These are phyloP conservation scores for Chytriomyces confervae DNA, from an alignment of 192 early-diverging fungal species.

Conservation along the genomic window DNA sequence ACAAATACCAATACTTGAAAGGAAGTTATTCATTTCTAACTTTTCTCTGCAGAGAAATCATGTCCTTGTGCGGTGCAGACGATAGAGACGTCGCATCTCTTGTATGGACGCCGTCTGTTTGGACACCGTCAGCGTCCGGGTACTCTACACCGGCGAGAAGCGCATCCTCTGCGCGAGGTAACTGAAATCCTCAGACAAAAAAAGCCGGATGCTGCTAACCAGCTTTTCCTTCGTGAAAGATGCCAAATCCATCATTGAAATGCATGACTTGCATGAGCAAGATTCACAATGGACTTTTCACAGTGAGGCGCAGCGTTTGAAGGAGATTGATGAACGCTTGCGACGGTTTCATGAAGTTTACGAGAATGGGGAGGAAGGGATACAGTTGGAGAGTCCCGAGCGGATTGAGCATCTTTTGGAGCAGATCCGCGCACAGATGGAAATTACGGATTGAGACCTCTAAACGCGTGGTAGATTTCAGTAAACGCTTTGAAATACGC, in stretches of 20 bases:
- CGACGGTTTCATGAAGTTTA: not conserved
- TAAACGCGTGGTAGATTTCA: not conserved
- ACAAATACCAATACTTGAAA: not conserved
- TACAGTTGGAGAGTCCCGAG: constrained; percentile 4
- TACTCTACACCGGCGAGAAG: not conserved
- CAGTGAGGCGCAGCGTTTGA: not conserved
- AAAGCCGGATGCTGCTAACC: too few species aligned
- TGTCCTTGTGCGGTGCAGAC: not conserved
- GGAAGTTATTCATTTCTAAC: not conserved
- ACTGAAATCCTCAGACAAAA: not conserved
- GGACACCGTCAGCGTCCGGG: constrained; percentile 15
- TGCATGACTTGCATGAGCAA: constrained; percentile 1
- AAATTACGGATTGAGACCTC: not conserved
- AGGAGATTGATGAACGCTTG: not conserved
- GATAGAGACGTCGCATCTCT: not conserved
- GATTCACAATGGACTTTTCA: not conserved
- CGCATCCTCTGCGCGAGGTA: constrained; percentile 6
- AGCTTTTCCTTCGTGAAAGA: not conserved
- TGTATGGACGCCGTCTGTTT: constrained; percentile 15
- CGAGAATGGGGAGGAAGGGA: not conserved
- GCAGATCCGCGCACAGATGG: constrained; percentile 4
- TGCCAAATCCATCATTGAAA: not conserved
- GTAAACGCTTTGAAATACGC: not conserved
- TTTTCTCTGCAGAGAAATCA: not conserved
- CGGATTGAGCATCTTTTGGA: constrained; percentile 16